Evolutionary conservation across 2,329 filamentous ascomycete genomes (phyloP).

Genomic region (Diaporthe capsici): DNA sequence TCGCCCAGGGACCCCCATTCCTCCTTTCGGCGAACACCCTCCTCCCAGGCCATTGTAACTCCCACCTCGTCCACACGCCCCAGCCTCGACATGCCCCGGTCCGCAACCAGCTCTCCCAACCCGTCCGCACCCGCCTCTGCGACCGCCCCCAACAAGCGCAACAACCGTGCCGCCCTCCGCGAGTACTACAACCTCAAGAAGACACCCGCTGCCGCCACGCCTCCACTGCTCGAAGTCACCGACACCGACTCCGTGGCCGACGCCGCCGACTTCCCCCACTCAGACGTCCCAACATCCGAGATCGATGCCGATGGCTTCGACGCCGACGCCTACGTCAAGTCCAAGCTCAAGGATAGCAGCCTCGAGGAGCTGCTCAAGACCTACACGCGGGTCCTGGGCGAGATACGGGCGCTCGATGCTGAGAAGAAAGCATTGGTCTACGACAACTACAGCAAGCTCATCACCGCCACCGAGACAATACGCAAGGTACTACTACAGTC

Average conservation of each 20-base stretch:
- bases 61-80: conserved; percentile 83
- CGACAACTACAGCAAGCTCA: conserved; percentile 97
- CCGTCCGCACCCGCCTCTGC: conserved; percentile 43
- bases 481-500: conserved; percentile 70
- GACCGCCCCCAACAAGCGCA: conserved; percentile 56
- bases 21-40: conserved; percentile 69
- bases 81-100: conserved; percentile 77
- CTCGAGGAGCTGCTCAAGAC: conserved; percentile 78
- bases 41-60: conserved; percentile 65
- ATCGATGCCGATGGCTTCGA: conserved; percentile 83
- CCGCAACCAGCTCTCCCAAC: conserved; percentile 70
- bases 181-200: conserved; percentile 93
- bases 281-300: conserved; percentile 76
- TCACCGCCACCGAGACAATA: conserved; percentile 97
- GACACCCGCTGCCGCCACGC: conserved; percentile 51
- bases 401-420: conserved; percentile 91
- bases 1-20: conserved; percentile 72
- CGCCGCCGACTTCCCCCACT: conserved; percentile 52
- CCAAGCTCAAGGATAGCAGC: conserved; percentile 71
- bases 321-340: conserved; percentile 76
- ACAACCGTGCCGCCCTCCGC: conserved; percentile 88
- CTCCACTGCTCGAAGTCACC: conserved; percentile 60
- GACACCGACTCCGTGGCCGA: conserved; percentile 50
- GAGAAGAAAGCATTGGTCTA: conserved; percentile 98
- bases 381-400: conserved; percentile 80